Percentiles rank a stretch among this genome's conserved stretches.
Evolutionary conservation across 2,329 filamentous ascomycete species (phyloP).

Genomic region (Catunica adiposa): DNA sequence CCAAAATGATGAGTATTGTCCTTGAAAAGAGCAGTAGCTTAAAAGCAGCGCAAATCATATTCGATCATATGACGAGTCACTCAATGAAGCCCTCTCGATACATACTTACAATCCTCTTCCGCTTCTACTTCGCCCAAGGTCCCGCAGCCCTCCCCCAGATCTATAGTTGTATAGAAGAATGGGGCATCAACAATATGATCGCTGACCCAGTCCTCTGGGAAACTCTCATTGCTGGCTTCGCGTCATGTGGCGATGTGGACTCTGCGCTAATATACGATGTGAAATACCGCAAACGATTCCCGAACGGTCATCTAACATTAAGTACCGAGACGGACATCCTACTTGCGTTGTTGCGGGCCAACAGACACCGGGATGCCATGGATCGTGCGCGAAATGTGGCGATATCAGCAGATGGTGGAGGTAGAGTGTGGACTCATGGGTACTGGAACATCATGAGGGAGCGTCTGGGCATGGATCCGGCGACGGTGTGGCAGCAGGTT

Average conservation of each 20-base stretch:
- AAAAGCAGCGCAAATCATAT: constrained; percentile 27
- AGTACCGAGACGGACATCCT: constrained; percentile 29
- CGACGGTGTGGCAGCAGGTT: neutral
- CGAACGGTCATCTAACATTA: constrained; percentile 25
- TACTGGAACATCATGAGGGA: constrained; percentile 33
- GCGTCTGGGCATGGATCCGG: constrained; percentile 15
- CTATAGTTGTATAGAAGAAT: constrained; percentile 37
- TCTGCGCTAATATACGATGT: constrained; percentile 26
- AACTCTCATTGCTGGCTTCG: constrained; percentile 51
- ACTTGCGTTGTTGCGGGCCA: constrained; percentile 18
- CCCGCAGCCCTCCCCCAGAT: constrained; percentile 42
- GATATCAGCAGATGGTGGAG: constrained; percentile 16
- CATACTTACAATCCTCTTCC: constrained; percentile 59
- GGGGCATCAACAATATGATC: constrained; percentile 23
- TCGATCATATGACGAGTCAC: constrained; percentile 41
- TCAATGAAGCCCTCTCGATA: constrained; percentile 40
- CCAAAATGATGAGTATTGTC: constrained; percentile 51
- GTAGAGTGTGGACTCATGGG: constrained; percentile 30
- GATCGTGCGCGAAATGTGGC: constrained; percentile 21
- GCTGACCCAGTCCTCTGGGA: constrained; percentile 53
- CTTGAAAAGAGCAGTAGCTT: constrained; percentile 18
- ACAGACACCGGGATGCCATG: constrained; percentile 19
- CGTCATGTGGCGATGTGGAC: constrained; percentile 32
- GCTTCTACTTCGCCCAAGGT: constrained; percentile 43
- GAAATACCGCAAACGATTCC: constrained; percentile 32